Percentiles rank a stretch among this genome's conserved stretches.
These are phyloP conservation scores for Nothophytophthora sp. DNA, from an alignment of 352 stramenopile species.

Conservation along the genomic window DNA sequence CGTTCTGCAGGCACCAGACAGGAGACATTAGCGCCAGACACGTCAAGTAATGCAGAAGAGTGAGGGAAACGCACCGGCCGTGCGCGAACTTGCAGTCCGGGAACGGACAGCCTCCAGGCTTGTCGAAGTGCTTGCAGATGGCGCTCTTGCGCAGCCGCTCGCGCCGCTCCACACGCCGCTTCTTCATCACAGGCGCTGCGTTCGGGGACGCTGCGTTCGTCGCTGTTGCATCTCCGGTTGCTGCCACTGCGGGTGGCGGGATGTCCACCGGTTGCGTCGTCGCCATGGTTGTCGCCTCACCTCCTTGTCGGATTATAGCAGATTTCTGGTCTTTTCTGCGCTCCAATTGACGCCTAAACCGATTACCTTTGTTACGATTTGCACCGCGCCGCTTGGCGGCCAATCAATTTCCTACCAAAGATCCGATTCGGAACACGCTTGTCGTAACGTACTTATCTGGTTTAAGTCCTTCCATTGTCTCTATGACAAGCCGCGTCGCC, in stretches of 20 bases:
- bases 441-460: too few species aligned
- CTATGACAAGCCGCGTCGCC: too few species aligned
- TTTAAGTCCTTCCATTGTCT: too few species aligned
- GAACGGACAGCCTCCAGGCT: conserved; percentile 79
- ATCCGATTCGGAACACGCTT: too few species aligned
- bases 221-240: conserved; percentile 6
- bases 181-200: conserved; percentile 38
- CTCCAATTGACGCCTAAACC: conserved; percentile 16
- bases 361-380: conserved; percentile 6
- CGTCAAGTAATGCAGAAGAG: neutral
- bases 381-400: conserved; percentile 1
- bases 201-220: neutral
- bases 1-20: conserved; percentile 17
- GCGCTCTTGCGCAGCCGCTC: conserved; percentile 76
- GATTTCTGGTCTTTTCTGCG: conserved; percentile 13
- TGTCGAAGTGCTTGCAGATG: conserved; percentile 88
- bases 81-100: conserved; percentile 85
- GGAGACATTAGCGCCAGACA: too few species aligned
- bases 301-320: neutral
- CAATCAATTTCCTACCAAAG: too few species aligned
- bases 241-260: neutral
- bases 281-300: conserved; percentile 8
- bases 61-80: conserved; percentile 40
- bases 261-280: conserved; percentile 1
- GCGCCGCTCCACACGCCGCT: conserved; percentile 61